phyloP scores from a whole-genome alignment of 1,139 yeast species.

The Pichia sp. region DNA sequence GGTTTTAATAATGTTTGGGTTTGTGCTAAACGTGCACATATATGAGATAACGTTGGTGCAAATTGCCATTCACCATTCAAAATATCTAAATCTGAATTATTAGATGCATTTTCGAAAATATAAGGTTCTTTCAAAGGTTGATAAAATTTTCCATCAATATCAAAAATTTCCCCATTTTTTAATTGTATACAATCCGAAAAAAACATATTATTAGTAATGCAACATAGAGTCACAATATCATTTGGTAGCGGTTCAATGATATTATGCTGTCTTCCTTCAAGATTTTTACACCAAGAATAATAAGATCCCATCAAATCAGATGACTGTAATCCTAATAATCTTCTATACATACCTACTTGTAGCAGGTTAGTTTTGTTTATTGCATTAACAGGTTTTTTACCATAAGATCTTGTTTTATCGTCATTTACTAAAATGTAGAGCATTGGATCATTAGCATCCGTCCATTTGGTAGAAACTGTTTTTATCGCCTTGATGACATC shows the following conservation, averaged over 20 bases:
- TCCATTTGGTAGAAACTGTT: conserved; percentile 15
- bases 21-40: conserved; percentile 50
- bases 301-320: conserved; percentile 25
- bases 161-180: conserved; percentile 40
- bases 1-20: conserved; percentile 34
- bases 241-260: conserved; percentile 43
- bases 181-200: conserved; percentile 39
- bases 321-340: conserved; percentile 35
- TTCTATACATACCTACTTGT: conserved; percentile 53
- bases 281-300: conserved; percentile 38
- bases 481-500: conserved; percentile 13
- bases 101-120: conserved; percentile 8
- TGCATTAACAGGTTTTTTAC: conserved; percentile 45
- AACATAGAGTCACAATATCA: conserved; percentile 31
- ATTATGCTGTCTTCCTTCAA: conserved; percentile 37
- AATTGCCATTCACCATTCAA: conserved; percentile 36
- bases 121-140: neutral
- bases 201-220: conserved; percentile 33
- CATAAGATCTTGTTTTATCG: conserved; percentile 18
- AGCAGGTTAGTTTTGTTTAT: conserved; percentile 37
- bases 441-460: conserved; percentile 18
- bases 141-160: conserved; percentile 25
- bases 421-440: conserved; percentile 36
- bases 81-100: conserved; percentile 16
- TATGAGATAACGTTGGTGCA: conserved; percentile 50